A percentile compares a stretch with the other conserved stretches of the same genome.
phyloP scores from a whole-genome alignment of 495 filamentous ascomycete species.

The Xylaria palmicola region DNA sequence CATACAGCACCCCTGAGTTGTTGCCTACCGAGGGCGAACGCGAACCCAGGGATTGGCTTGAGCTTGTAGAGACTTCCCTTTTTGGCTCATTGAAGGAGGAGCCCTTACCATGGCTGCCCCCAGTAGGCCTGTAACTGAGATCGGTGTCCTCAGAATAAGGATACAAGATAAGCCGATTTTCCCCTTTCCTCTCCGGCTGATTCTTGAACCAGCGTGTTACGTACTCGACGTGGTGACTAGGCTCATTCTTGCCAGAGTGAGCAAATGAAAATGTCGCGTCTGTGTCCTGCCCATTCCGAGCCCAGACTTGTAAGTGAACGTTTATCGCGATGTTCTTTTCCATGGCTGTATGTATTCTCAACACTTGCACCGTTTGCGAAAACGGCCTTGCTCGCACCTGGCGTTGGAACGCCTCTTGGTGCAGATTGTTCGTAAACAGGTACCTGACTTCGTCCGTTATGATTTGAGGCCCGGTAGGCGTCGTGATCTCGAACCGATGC shows the following conservation, averaged over 20 bases:
- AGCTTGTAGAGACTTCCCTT: neutral
- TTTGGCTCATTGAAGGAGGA: neutral
- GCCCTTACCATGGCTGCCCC: neutral
- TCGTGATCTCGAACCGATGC: slow-evolving; percentile 18
- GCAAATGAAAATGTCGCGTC: slow-evolving; percentile 26
- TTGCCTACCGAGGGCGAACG: slow-evolving; percentile 1
- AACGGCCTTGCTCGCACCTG: slow-evolving; percentile 11
- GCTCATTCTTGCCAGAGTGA: neutral
- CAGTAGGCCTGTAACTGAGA: neutral
- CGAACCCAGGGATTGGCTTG: neutral
- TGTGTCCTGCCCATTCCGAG: slow-evolving; percentile 10
- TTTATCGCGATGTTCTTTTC: slow-evolving; percentile 16
- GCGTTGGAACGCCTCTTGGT: slow-evolving; percentile 20
- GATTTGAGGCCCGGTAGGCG: neutral
- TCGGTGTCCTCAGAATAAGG: slow-evolving; percentile 17
- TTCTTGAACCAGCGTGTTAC: slow-evolving; percentile 26
- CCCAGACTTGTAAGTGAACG: slow-evolving; percentile 24
- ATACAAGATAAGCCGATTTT: slow-evolving; percentile 16
- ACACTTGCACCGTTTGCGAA: slow-evolving; percentile 17
- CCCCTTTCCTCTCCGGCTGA: slow-evolving; percentile 19
- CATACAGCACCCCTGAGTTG: slow-evolving; percentile 3
- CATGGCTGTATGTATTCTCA: slow-evolving; percentile 13
- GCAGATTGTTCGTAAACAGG: slow-evolving; percentile 17
- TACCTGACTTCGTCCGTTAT: slow-evolving; percentile 7
- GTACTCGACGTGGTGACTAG: slow-evolving; percentile 20